A percentile compares a stretch with the other conserved stretches of the same genome.
These are phyloP conservation scores for Plasmodium chabaudi DNA, from an alignment of 169 alveolate genomes.

Conservation along the genomic window DNA sequence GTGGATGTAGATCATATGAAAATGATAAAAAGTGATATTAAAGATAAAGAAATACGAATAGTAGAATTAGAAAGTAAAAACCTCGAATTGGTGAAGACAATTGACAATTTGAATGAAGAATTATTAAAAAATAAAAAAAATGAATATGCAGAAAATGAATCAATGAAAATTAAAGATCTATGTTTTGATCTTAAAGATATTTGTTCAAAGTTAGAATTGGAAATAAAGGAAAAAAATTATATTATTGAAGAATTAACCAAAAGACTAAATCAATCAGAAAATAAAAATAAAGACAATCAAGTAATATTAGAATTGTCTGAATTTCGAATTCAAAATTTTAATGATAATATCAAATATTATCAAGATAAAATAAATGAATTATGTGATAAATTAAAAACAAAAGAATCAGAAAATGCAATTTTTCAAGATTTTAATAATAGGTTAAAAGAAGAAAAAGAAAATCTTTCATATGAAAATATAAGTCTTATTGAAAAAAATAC, in stretches of 20 bases:
- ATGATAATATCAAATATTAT: slow-evolving; percentile 73
- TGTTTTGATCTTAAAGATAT: slow-evolving; percentile 77
- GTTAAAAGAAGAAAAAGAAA: slow-evolving; percentile 55
- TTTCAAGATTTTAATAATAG: slow-evolving; percentile 67
- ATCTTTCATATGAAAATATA: slow-evolving; percentile 19
- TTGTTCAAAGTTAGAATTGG: slow-evolving; percentile 66
- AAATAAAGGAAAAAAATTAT: slow-evolving; percentile 63
- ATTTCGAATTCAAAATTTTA: slow-evolving; percentile 74
- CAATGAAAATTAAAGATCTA: slow-evolving; percentile 51
- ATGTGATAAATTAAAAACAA: slow-evolving; percentile 46
- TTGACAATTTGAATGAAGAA: slow-evolving; percentile 61
- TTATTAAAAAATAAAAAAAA: slow-evolving; percentile 13
- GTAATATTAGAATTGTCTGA: slow-evolving; percentile 76
- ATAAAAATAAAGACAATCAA: slow-evolving; percentile 75
- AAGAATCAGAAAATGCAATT: slow-evolving; percentile 45
- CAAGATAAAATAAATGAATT: slow-evolving; percentile 67
- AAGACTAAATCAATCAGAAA: slow-evolving; percentile 45
- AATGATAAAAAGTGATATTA: slow-evolving; percentile 61
- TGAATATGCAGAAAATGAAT: slow-evolving; percentile 47
- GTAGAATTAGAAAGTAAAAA: slow-evolving; percentile 72
- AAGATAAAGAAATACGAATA: slow-evolving; percentile 72
- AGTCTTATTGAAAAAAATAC: slow-evolving; percentile 9
- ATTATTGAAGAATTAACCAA: slow-evolving; percentile 69
- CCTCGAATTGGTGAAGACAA: slow-evolving; percentile 49
- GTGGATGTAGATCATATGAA: slow-evolving; percentile 47